Conservation (phyloP, 1,284 basidiomycete genomes). For the Trichosporon ovoides region DNA sequence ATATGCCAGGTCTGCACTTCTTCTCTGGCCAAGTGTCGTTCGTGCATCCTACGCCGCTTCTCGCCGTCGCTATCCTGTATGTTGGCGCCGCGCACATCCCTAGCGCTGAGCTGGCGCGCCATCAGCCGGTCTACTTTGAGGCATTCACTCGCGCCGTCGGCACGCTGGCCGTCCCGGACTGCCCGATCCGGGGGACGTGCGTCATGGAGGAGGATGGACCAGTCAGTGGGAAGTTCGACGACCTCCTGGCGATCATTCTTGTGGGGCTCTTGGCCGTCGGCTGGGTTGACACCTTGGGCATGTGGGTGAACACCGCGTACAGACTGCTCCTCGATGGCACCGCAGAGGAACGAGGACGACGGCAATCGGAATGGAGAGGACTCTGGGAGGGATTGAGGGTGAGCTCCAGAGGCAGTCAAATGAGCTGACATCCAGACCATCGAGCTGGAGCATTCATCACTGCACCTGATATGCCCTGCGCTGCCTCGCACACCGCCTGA, state of each 20-base stretch:
- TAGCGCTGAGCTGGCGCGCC: slow-evolving; percentile 14
- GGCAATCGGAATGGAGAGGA: slow-evolving; percentile 20
- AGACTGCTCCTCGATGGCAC: slow-evolving; percentile 23
- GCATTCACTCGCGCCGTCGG: slow-evolving; percentile 19
- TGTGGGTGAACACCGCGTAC: slow-evolving; percentile 24
- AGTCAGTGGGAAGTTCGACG: slow-evolving; percentile 21
- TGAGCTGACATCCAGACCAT: slow-evolving; percentile 17
- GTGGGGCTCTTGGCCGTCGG: slow-evolving; percentile 21
- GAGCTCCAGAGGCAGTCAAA: neutral
- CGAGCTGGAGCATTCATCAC: slow-evolving; percentile 24
- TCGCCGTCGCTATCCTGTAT: slow-evolving; percentile 23
- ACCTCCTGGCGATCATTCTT: slow-evolving; percentile 23
- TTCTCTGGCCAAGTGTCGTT: slow-evolving; percentile 26
- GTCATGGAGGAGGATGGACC: slow-evolving; percentile 4
- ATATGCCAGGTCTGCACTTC: slow-evolving; percentile 27
- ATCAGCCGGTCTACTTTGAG: slow-evolving; percentile 20
- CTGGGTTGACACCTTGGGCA: slow-evolving; percentile 24
- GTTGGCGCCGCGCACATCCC: slow-evolving; percentile 22
- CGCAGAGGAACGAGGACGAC: slow-evolving; percentile 18
- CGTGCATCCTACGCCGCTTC: slow-evolving; percentile 19
- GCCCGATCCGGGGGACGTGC: slow-evolving; percentile 9
- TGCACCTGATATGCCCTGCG: slow-evolving; percentile 23
- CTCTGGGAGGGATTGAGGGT: slow-evolving; percentile 25
- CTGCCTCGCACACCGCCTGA: slow-evolving; percentile 16
- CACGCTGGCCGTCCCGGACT: slow-evolving; percentile 17